phyloP scores from a whole-genome alignment of 352 stramenopile genomes.

The Phytophthora brassicae region DNA sequence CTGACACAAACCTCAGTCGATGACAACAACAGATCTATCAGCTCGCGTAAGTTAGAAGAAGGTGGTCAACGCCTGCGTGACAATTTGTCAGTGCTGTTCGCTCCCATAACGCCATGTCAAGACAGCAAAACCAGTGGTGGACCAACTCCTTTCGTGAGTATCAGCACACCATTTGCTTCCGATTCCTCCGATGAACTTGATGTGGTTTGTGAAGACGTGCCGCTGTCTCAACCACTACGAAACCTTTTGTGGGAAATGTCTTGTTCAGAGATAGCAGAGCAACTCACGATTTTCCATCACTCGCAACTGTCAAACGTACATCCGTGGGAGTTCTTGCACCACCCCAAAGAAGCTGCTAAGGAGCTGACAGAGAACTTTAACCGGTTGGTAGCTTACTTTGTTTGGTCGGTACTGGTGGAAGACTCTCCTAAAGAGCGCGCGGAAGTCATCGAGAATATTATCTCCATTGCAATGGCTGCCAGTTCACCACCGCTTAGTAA shows the following conservation, averaged over 20 bases:
- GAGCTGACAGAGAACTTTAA: slow-evolving; percentile 69
- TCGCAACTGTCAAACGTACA: slow-evolving; percentile 44
- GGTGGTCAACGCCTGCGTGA: slow-evolving; percentile 23
- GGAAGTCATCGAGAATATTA: slow-evolving; percentile 73
- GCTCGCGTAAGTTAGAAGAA: slow-evolving; percentile 19
- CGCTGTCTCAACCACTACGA: slow-evolving; percentile 42
- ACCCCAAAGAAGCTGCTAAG: slow-evolving; percentile 47
- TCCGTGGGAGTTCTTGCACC: slow-evolving; percentile 62
- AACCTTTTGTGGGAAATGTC: slow-evolving; percentile 54
- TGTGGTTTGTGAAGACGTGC: slow-evolving; percentile 42
- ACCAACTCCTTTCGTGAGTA: slow-evolving; percentile 14
- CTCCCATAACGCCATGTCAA: slow-evolving; percentile 7
- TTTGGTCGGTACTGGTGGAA: slow-evolving; percentile 76
- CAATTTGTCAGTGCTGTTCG: slow-evolving; percentile 29
- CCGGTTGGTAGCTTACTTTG: slow-evolving; percentile 60
- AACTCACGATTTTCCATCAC: slow-evolving; percentile 71
- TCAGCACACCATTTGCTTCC: slow-evolving; percentile 14
- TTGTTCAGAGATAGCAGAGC: slow-evolving; percentile 56
- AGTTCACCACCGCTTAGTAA: slow-evolving; percentile 55
- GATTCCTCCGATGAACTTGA: slow-evolving; percentile 42
- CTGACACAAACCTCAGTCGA: slow-evolving; percentile 17
- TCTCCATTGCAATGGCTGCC: slow-evolving; percentile 55
- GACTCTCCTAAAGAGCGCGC: slow-evolving; percentile 67
- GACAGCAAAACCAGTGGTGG: slow-evolving; percentile 8
- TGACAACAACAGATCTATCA: slow-evolving; percentile 21